Evolutionary conservation across 2,329 filamentous ascomycete species (phyloP).

Genomic region (Thelonectria blattea): DNA sequence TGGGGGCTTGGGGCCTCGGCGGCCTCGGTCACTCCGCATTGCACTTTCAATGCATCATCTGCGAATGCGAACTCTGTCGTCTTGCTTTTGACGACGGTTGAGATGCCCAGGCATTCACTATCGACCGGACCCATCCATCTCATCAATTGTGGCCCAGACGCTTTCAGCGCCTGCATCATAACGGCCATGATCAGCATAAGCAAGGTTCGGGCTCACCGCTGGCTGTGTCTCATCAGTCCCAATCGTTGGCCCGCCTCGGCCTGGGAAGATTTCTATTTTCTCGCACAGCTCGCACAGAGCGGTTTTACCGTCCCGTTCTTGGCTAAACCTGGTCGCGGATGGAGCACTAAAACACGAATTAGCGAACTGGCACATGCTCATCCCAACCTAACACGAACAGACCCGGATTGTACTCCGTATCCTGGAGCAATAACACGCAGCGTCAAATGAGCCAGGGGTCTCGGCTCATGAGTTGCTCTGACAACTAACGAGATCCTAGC

Average conservation of each 20-base stretch:
- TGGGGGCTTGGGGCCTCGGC: constrained; percentile 23
- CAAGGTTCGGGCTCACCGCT: constrained; percentile 21
- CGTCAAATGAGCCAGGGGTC: constrained; percentile 29
- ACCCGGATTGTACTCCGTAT: background rate
- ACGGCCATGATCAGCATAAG: constrained; percentile 22
- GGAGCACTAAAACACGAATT: constrained; percentile 1
- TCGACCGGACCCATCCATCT: constrained; percentile 21
- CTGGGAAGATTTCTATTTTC: constrained; percentile 1
- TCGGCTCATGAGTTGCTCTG: constrained; percentile 32
- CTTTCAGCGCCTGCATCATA: constrained; percentile 3
- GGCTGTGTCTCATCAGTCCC: constrained; percentile 9
- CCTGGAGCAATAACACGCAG: constrained; percentile 12
- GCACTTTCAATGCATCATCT: constrained; percentile 13
- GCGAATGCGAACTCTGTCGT: constrained; percentile 25
- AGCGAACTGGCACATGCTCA: constrained; percentile 11
- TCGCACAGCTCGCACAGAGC: constrained; percentile 1
- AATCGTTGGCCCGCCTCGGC: constrained; percentile 25
- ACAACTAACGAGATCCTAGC: constrained; percentile 31
- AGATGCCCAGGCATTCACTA: constrained; percentile 1
- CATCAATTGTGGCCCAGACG: constrained; percentile 14
- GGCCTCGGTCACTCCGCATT: constrained; percentile 19
- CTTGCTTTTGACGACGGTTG: constrained; percentile 4
- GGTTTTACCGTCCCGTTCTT: background rate
- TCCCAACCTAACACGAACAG: constrained; percentile 22
- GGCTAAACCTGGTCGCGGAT: background rate